Percentiles rank a stretch among this genome's conserved stretches.
These are phyloP conservation scores for Colletotrichum theobromicola DNA, from an alignment of 2,329 filamentous ascomycete genomes.

Conservation along the genomic window DNA sequence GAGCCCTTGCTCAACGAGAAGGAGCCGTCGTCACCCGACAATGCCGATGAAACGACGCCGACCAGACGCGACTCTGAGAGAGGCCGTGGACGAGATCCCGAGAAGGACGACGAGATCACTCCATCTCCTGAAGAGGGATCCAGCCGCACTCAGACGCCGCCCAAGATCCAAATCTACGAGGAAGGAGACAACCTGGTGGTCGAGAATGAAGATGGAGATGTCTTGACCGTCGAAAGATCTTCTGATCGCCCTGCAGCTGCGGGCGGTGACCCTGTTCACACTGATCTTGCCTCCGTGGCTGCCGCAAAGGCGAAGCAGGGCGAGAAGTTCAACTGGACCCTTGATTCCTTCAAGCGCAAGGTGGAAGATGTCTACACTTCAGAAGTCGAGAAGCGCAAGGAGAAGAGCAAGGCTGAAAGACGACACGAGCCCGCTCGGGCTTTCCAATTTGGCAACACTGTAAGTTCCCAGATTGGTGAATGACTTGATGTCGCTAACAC, in stretches of 20 bases:
- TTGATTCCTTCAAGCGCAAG: slow-evolving; percentile 52
- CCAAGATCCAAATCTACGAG: slow-evolving; percentile 72
- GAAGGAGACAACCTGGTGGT: slow-evolving; percentile 82
- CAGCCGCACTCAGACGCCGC: slow-evolving; percentile 13
- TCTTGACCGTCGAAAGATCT: slow-evolving; percentile 69
- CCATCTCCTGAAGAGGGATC: slow-evolving; percentile 14
- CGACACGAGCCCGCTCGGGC: slow-evolving; percentile 77
- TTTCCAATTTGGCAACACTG: slow-evolving; percentile 84
- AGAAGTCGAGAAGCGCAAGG: slow-evolving; percentile 68
- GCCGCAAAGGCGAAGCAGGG: slow-evolving; percentile 32
- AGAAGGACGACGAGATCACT: slow-evolving; percentile 12
- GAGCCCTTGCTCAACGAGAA: slow-evolving; percentile 30
- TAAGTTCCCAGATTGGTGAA: slow-evolving; percentile 39
- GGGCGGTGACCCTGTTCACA: not conserved
- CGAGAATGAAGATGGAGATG: slow-evolving; percentile 87
- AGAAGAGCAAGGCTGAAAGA: slow-evolving; percentile 59
- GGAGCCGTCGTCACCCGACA: slow-evolving; percentile 24
- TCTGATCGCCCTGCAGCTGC: slow-evolving; percentile 26
- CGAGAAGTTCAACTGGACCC: slow-evolving; percentile 42
- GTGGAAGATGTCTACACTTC: slow-evolving; percentile 60
- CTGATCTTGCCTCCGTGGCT: not conserved
- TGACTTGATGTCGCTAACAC: slow-evolving; percentile 29
- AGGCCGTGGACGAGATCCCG: slow-evolving; percentile 5
- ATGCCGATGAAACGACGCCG: slow-evolving; percentile 21
- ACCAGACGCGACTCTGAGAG: slow-evolving; percentile 7